Base-by-base conservation (phyloP, 2,329 filamentous ascomycete species). In the Colletotrichum sp. region DNA sequence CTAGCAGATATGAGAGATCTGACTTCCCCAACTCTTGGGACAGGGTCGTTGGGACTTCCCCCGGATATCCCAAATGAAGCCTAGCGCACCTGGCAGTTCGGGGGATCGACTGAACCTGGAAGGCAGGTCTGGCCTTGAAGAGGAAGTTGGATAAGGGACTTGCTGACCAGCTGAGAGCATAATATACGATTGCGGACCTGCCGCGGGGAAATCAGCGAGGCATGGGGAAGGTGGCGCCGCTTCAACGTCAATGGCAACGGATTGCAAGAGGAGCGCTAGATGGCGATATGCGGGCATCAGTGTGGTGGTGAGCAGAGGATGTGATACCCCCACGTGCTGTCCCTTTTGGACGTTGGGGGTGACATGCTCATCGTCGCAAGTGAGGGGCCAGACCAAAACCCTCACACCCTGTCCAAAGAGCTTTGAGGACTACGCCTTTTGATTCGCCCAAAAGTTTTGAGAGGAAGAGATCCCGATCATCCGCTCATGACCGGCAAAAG, bases 381-480 rank as follows among this genome's bases (percentile, higher is more conserved):
- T 43, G 71, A 75, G 72, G 36, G 66, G 60, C 63, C 71, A 74
- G 30, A 58, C n/a, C 66, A 52, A 70, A 61, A 61, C n/a, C 60
- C 38, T 67, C 43, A 48, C 10, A 48, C 43, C 18, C 43, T 48
- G 43, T 48, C 43, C 4, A 48, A 21, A 48, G 43, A 48, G 43
- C 43, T 48, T 48, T 30, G 64, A 16, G 52, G 32, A 18, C n/a
- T 63, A 7, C 43, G 43, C 43, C 43, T 21, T 48, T 57, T 58
- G 43, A 34, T 43, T 66, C 30, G 52, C 74, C 43, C 18, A 8
- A 34, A 57, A 61, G 21, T 10, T 48, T 36, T 52, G 26, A 16
- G 55, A 58, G 58, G 32, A 72, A 69, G 74, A 67, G 57, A 76
- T 76, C 76, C 76, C 74, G 74, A n/a, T 43, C 71, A 74, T 76